Evolutionary conservation across 2,329 filamentous ascomycete genomes (phyloP), one percentile per base, ranked within the genome.

Genomic region (Metarhizium anisopliae): DNA sequence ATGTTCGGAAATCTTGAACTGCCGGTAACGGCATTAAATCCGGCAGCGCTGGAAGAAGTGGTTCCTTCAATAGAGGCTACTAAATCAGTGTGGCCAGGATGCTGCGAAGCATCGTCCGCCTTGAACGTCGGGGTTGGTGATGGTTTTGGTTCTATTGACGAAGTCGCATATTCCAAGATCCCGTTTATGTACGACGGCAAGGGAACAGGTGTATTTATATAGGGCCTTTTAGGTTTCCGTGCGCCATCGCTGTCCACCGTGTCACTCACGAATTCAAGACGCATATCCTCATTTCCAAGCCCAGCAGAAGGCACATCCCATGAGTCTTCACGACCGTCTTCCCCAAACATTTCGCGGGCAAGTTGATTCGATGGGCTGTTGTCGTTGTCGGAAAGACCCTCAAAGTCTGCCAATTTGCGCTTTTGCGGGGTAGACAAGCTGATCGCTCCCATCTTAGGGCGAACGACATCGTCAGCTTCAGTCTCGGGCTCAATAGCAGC

Each of bases 351-450:
- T 47, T 69, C 68, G 50, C 58, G 58, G 5, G 63, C 59, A 14
- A 68, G 38, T 51, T 69, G 68, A 3, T 63, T 61, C 8, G 65
- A 64, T 0, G 69, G 66, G 11, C 60, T 67, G 6, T 57, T 56
- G 4, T 69, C 66, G 0, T 69, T 66, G 35, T 67, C 68, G 1
- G 67, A 68, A 0, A 66, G 30, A 0, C 59, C 65, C 30, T 66
- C 67, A 52, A 70, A 68, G 1, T 68, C 68, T 13, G 59, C 56
- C 18, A 69, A 47, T 6, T 61, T 63, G 2, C 59, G 59, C 60
- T 74, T 73, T 1, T 65, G 62, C 2, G 72, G 72, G 1, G 68
- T 72, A 1, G 67, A 68, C 2, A 74, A 59, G 49, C 66, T 70
- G 63, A 74, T 69, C 4, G 65, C 65, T 0, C 66, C 64, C 51